Evolutionary conservation across 164 flowering plant species (phyloP), one percentile per base, ranked within the genome.

Genomic region (Tetrastigma voinierianum): DNA sequence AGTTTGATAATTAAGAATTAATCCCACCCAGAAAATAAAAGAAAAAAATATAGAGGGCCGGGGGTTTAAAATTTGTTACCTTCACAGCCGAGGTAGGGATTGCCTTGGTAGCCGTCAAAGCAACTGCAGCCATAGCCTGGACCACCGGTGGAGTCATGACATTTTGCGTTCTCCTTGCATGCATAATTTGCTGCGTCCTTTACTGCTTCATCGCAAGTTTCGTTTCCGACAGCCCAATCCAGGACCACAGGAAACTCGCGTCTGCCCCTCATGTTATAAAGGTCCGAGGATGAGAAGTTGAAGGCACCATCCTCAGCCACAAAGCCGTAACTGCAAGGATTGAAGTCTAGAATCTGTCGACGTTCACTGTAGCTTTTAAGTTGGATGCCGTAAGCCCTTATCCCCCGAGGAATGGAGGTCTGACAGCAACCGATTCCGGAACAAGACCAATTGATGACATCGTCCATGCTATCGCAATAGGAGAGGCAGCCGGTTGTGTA

Each of bases 261-360:
- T 24, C 32, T 24, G 4, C 32, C 32, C 32, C 32, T 24, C 32
- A 24, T 2, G 16, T 57, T 0, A 12, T 0, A 0, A 43, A 55
- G 60, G 21, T 55, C 8, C 4, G 4, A 3, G n/a, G 18, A 4
- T 14, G 63, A 47, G 52, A 66, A 47, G 23, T 66, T 46, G 69
- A 46, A 66, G 4, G 9, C 0, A n/a, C 13, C 43, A 4, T 15
- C 18, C 10, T 44, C 62, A 3, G 48, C 62, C 9, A 66, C 17
- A 17, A 66, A 66, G 2, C 55, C 69, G 18, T 57, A 66, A 10
- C 56, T 21, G 46, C 69, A 66, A 2, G 62, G 69, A 48, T 66
- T 66, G 60, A 48, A 57, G 1, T 10, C 18, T 2, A 2, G 32
- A 4, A 57, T 68, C 0, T 40, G 3, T 4, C 20, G 32, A 24